Evolutionary conservation across 805 yeast genomes (phyloP), one percentile per base, ranked within the genome.

Genomic region (Barnettozyma wickerhamii): DNA sequence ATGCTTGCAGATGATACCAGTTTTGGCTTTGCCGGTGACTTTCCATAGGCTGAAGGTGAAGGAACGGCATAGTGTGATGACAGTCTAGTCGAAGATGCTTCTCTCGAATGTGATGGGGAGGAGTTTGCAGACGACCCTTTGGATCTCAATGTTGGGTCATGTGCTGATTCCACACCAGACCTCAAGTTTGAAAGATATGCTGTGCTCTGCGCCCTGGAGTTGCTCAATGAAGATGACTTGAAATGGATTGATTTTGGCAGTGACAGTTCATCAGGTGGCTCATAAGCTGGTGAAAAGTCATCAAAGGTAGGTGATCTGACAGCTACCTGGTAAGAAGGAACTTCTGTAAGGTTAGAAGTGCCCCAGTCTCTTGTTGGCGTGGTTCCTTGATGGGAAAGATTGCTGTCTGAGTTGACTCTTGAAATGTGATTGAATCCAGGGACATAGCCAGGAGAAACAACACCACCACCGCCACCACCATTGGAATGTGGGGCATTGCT

Each of bases 301-400:
- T 67, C 73, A 10, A 71, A 62, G 6, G 63, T 65, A 34, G 72
- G 79, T 3, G 75, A 61, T 52, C 74, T 75, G 59, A 89, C 62
- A 0, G 98, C 97, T 24, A 84, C 81, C 7, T 72, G 74, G 61
- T 91, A 91, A 0, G 95, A 79, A 0, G 98, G 98, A 6, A 91
- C 96, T 36, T 77, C 66, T 17, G 84, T 79, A 48, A 87, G 49
- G 3, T 68, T 60, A 6, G 59, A 58, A 3, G 69, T 45, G 43
- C 74, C 72, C 69, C 72, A 66, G 21, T 65, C 72, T 12, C 55
- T 53, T 6, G 35, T 24, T 10, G 51, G 33, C 10, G 37, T 30
- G 5, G 35, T 20, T 4, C 6, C 17, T 17, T 24, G 38, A 10
- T 21, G 35, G 2, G 35, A 28, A 23, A 64, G 41, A 18, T 64